phyloP scores from a whole-genome alignment of 345 rosid species.

The Arabidopsis thaliana region TAIR10.1 NC_003071.7:867501-868000 shows the following conservation, averaged over 20 bases:
- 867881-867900: slow-evolving; percentile 44
- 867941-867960: slow-evolving; percentile 61
- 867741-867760: slow-evolving; percentile 50
- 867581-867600: slow-evolving; percentile 62
- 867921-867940: slow-evolving; percentile 67
- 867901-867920: slow-evolving; percentile 50
- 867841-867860: slow-evolving; percentile 46
- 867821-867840: slow-evolving; percentile 40
- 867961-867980: slow-evolving; percentile 42
- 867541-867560: slow-evolving; percentile 74
- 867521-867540: slow-evolving; percentile 61
- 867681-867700: slow-evolving; percentile 46
- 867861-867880: slow-evolving; percentile 40
- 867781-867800: slow-evolving; percentile 46
- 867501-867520: slow-evolving; percentile 88
- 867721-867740: slow-evolving; percentile 90
- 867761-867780: slow-evolving; percentile 13
- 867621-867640: slow-evolving; percentile 80
- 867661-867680: slow-evolving; percentile 61
- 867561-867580: slow-evolving; percentile 65
- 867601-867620: slow-evolving; percentile 68
- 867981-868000: slow-evolving; percentile 70
- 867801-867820: slow-evolving; percentile 41
- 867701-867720: slow-evolving; percentile 79
- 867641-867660: slow-evolving; percentile 53